A percentile compares a stretch with the other conserved stretches of the same genome.
These are phyloP conservation scores for Gaultheria prostrata DNA, from an alignment of 148 eudicot species.

Conservation along the genomic window DNA sequence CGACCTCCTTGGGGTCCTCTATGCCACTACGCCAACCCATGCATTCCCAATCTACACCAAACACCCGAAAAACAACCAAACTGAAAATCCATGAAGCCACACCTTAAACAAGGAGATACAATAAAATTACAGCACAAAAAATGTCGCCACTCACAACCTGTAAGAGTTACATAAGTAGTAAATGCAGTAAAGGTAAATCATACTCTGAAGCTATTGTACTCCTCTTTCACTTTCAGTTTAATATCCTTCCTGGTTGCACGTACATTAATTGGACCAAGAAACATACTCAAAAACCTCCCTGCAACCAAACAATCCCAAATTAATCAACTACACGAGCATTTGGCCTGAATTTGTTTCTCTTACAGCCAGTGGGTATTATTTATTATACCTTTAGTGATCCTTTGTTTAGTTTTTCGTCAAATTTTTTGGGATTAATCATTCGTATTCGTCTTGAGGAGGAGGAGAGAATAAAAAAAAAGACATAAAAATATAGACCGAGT, in stretches of 20 bases:
- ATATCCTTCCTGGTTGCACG: constrained; percentile 84
- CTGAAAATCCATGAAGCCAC: neutral
- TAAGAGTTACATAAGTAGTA: neutral
- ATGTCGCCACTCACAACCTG: neutral
- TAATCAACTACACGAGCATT: neutral
- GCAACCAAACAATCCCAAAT: constrained; percentile 13
- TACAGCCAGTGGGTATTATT: neutral
- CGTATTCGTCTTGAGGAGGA: no score
- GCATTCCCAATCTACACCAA: neutral
- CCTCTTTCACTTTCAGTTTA: constrained; percentile 94
- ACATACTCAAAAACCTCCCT: constrained; percentile 82
- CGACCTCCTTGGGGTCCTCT: neutral
- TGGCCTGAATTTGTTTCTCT: neutral
- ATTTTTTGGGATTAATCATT: neutral
- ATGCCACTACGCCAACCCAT: neutral
- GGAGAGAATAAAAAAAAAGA: neutral
- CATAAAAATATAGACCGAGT: neutral
- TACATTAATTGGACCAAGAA: constrained; percentile 89
- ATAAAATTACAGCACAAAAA: neutral
- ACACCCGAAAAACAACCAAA: neutral
- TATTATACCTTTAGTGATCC: neutral
- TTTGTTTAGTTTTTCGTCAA: neutral
- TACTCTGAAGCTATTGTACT: constrained; percentile 86
- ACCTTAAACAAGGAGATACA: neutral
- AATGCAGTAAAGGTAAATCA: constrained; percentile 15